These are phyloP conservation scores for Sphaerobolus stellatus DNA, from an alignment of 1,284 basidiomycete genomes.

Conservation along the genomic window DNA sequence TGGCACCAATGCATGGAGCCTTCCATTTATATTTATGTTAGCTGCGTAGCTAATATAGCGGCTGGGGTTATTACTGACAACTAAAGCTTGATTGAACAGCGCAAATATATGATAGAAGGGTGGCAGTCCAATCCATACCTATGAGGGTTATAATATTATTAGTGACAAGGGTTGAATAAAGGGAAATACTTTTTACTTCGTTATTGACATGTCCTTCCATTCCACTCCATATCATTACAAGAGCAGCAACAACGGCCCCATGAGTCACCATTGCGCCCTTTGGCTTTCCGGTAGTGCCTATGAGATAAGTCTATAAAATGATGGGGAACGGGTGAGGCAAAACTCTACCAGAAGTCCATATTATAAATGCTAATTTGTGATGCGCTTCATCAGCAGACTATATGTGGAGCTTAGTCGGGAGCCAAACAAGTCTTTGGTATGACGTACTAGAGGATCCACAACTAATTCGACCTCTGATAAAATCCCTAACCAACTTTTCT, in stretches of 20 bases:
- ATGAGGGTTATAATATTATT: not conserved
- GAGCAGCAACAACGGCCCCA: conserved; percentile 1
- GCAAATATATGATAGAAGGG: not conserved
- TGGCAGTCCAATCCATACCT: conserved; percentile 1
- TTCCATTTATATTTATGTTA: not conserved
- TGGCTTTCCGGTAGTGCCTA: conserved; percentile 6
- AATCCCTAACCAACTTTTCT: conserved; percentile 14
- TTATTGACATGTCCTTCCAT: not conserved
- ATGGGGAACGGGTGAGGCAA: not conserved
- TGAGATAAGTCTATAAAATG: not conserved
- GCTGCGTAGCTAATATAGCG: not conserved
- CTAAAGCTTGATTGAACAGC: not conserved
- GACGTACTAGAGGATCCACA: conserved; percentile 35
- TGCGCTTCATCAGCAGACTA: conserved; percentile 7
- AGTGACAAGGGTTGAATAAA: not conserved
- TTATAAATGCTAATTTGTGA: conserved; percentile 6
- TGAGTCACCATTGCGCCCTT: conserved; percentile 9
- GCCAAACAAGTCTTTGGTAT: conserved; percentile 17
- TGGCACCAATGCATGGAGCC: conserved; percentile 31
- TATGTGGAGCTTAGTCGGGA: conserved; percentile 14
- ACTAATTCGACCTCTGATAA: conserved; percentile 19
- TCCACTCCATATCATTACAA: not conserved
- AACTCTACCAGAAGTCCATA: conserved; percentile 17
- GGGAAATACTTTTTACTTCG: not conserved
- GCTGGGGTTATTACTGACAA: not conserved